Conservation (phyloP, 1,284 basidiomycete genomes). For the Ceratobasidium papillatum region DNA sequence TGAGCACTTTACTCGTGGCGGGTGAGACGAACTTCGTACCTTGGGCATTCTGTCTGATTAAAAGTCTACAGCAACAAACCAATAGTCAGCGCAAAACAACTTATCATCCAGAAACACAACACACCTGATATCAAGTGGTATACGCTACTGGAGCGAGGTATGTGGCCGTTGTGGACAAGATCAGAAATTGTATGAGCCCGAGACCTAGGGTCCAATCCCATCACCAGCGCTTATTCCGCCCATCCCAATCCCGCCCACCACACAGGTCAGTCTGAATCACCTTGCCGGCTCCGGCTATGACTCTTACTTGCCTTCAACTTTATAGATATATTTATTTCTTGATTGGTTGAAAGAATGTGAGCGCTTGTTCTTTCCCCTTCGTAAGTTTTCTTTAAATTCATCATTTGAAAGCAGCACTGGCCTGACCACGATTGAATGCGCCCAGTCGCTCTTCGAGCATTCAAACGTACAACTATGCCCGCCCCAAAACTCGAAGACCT, state of each 20-base stretch:
- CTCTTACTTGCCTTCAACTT: background rate
- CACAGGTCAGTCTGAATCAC: slow-evolving; percentile 9
- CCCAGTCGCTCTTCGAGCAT: slow-evolving; percentile 9
- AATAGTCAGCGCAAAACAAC: too few species aligned
- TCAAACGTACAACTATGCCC: slow-evolving; percentile 16
- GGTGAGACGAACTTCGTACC: slow-evolving; percentile 14
- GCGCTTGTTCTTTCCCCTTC: background rate
- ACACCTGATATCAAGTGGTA: background rate
- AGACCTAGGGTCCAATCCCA: slow-evolving; percentile 4
- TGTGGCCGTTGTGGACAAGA: background rate
- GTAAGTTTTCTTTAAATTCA: background rate
- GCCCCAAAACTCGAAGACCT: slow-evolving; percentile 35
- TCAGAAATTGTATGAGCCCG: slow-evolving; percentile 20
- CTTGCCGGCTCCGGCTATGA: background rate
- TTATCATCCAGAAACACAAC: too few species aligned
- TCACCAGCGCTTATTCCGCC: slow-evolving; percentile 11
- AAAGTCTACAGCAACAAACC: background rate
- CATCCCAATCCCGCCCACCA: slow-evolving; percentile 9
- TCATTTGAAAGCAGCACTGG: too few species aligned
- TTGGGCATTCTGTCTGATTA: slow-evolving; percentile 35
- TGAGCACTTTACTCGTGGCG: slow-evolving; percentile 19
- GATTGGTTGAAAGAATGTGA: background rate
- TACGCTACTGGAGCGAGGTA: slow-evolving; percentile 8
- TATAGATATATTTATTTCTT: background rate
- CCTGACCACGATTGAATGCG: slow-evolving; percentile 16